Percentiles rank a stretch among this genome's conserved stretches.
These are phyloP conservation scores for Penicillium subrubescens DNA, from an alignment of 495 filamentous ascomycete genomes.

Conservation along the genomic window DNA sequence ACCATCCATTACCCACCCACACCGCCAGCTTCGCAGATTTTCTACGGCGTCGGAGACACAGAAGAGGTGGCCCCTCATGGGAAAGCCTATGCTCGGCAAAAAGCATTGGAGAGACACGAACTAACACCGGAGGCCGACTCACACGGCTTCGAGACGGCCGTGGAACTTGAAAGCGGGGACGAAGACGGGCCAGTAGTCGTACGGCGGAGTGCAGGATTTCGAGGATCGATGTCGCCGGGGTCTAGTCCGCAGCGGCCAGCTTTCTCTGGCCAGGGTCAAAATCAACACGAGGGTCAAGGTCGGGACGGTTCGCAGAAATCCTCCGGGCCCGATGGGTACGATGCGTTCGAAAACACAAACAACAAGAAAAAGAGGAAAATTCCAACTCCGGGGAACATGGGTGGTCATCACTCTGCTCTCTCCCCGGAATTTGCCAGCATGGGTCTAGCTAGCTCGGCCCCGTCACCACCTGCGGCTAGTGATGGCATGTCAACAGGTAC, in stretches of 20 bases:
- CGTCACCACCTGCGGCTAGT: constrained; percentile 45
- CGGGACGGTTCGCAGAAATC: constrained; percentile 39
- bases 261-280: constrained; percentile 12
- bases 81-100: constrained; percentile 52
- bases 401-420: constrained; percentile 62
- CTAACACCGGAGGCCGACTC: constrained; percentile 52
- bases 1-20: constrained; percentile 79
- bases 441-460: constrained; percentile 53
- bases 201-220: constrained; percentile 47
- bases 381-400: constrained; percentile 75
- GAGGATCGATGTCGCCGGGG: constrained; percentile 40
- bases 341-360: constrained; percentile 97
- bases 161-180: constrained; percentile 49
- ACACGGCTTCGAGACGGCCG: constrained; percentile 40
- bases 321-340: constrained; percentile 77
- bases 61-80: constrained; percentile 43
- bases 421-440: constrained; percentile 65
- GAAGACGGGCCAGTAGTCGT: constrained; percentile 50
- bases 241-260: constrained; percentile 30
- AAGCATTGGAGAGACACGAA: constrained; percentile 36
- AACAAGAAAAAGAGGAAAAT: constrained; percentile 99
- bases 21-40: constrained; percentile 67
- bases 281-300: background rate
- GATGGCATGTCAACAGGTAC: constrained; percentile 53
- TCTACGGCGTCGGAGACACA: constrained; percentile 64